A percentile compares a stretch with the other conserved stretches of the same genome.
These are phyloP conservation scores for Neopestalotiopsis sp. DNA, from an alignment of 2,329 filamentous ascomycete species.

Conservation along the genomic window DNA sequence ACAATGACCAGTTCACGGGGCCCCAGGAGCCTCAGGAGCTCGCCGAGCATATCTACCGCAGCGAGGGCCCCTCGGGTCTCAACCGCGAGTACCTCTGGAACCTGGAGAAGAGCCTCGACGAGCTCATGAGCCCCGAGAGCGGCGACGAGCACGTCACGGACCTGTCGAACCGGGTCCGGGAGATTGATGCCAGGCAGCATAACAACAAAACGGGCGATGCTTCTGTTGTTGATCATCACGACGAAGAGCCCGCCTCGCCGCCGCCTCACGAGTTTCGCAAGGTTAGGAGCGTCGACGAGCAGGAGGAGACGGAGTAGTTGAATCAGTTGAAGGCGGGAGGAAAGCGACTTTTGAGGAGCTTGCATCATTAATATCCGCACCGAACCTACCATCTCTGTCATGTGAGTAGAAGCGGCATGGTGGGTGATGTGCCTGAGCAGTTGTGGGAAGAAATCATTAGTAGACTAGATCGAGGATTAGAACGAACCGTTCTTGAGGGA, in stretches of 20 bases:
- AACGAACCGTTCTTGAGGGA: too few relatives aligned
- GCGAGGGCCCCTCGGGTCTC: conserved; percentile 81
- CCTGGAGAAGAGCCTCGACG: conserved; percentile 75
- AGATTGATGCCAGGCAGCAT: conserved; percentile 50
- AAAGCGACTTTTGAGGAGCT: not conserved
- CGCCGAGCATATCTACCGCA: conserved; percentile 79
- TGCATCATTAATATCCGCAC: too few relatives aligned
- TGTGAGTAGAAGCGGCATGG: too few relatives aligned
- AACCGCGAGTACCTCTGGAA: conserved; percentile 89
- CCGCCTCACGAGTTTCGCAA: conserved; percentile 45
- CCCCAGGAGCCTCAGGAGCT: conserved; percentile 79
- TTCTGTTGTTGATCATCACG: not conserved
- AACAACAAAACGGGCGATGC: conserved; percentile 17
- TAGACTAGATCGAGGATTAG: too few relatives aligned
- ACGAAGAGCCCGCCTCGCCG: conserved; percentile 10
- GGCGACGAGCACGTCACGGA: conserved; percentile 86
- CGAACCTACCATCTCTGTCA: too few relatives aligned
- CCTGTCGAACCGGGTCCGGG: conserved; percentile 73
- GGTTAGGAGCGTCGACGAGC: conserved; percentile 57
- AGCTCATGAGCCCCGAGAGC: conserved; percentile 71
- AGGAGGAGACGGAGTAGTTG: conserved; percentile 56
- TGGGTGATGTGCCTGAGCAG: too few relatives aligned
- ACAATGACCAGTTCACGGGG: conserved; percentile 90
- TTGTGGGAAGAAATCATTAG: too few relatives aligned
- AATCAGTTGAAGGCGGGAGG: not conserved